phyloP scores from a whole-genome alignment of 768 basidiomycete species.

The Clavaria fumosa region DNA sequence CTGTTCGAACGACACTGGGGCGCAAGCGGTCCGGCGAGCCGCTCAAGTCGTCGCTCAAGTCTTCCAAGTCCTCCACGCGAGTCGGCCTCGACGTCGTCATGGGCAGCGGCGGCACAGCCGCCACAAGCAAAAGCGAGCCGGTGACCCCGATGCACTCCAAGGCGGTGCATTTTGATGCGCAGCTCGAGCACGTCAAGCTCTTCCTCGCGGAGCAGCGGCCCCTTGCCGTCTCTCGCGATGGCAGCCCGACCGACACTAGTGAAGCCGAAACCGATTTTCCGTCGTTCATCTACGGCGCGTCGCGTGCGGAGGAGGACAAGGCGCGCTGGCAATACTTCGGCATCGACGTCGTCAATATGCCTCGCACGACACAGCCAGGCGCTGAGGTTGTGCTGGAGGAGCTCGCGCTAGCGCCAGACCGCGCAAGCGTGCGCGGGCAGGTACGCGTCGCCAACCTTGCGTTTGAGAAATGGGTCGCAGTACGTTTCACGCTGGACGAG shows the following conservation, averaged over 20 bases:
- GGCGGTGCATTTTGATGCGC: constrained; percentile 82
- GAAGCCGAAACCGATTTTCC: constrained; percentile 71
- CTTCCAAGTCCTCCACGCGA: constrained; percentile 36
- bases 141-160: constrained; percentile 65
- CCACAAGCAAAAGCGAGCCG: constrained; percentile 63
- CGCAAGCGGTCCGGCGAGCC: constrained; percentile 93
- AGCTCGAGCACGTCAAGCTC: constrained; percentile 87
- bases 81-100: constrained; percentile 40
- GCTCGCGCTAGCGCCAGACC: constrained; percentile 36
- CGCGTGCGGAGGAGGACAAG: constrained; percentile 16
- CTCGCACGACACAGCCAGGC: constrained; percentile 22
- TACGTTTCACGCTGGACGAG: constrained; percentile 84
- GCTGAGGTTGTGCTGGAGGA: constrained; percentile 40
- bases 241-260: constrained; percentile 74
- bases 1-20: constrained; percentile 35
- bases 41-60: constrained; percentile 82
- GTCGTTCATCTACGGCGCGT: constrained; percentile 41
- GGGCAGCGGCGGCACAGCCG: constrained; percentile 19
- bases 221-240: constrained; percentile 80
- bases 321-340: constrained; percentile 25
- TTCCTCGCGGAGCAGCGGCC: constrained; percentile 95
- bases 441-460: constrained; percentile 75
- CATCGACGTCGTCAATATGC: constrained; percentile 61
- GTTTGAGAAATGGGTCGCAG: constrained; percentile 74
- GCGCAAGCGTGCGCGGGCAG: constrained; percentile 46